Base-by-base conservation (phyloP, 192 early-diverging fungal genomes). In the Coemansia sp. region DNA sequence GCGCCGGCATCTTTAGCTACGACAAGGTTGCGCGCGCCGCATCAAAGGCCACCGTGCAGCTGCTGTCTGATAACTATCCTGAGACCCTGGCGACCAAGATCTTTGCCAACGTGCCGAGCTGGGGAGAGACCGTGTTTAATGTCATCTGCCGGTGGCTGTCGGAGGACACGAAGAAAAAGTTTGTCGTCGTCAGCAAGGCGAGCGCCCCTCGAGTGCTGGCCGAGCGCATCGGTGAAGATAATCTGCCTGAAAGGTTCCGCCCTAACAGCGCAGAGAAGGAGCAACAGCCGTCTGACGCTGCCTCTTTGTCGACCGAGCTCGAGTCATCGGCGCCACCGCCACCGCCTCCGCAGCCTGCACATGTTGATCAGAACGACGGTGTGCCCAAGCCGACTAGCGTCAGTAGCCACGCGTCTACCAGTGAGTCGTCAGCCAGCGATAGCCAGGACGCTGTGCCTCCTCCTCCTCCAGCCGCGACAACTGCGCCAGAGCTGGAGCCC, bases 61-160 rank as follows among this genome's bases (percentile, higher is more conserved):
- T 85, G 35, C 70, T 87, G 76, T 81, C 82, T 7, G 86, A 87
- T 50, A 87, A 87, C 48, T 87, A 87, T 58, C 86, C 86, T 0
- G 86, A 87, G 71, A 81, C 84, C 10, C 67, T 87, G 74, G 80
- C 81, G 40, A 69, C 69, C 29, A 87, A 87, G 76, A 75, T 83
- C 53, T 87, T 87, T 72, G 70, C 83, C 44, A 84, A 87, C 41
- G 70, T 85, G 41, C 85, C 85, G 39, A 70, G 72, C 40, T 87
- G 85, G 85, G 85, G 85, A 60, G 83, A 83, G 60, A 69, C 60
- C 11, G 68, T 87, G 26, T 87, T 84, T 59, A 83, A 83, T 43
- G 76, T 85, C 48, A 72, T 87, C 35, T 62, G 76, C 14, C 63
- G 80, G 44, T 80, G 84, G 65, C 61, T 87, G 38, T 70, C 83